phyloP scores from a whole-genome alignment of 352 stramenopile genomes.

The Phytopythium aichiense region DNA sequence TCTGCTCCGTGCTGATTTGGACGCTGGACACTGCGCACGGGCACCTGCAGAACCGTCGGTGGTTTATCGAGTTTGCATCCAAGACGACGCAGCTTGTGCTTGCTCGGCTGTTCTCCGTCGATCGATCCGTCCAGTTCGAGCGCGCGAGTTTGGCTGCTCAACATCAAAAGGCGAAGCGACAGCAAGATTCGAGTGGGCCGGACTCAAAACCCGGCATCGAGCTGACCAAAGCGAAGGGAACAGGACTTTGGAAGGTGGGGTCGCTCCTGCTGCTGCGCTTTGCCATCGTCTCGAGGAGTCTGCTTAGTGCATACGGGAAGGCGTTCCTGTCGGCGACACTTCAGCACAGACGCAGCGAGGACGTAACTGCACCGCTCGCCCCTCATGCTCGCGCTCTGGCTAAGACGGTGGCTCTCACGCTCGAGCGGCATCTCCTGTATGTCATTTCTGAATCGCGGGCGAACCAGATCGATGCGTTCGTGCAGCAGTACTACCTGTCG shows the following conservation, averaged over 20 bases:
- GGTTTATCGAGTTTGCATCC: slow-evolving; percentile 71
- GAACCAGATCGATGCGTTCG: slow-evolving; percentile 50
- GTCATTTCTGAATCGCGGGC: slow-evolving; percentile 32
- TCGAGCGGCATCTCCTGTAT: slow-evolving; percentile 53
- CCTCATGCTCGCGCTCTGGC: slow-evolving; percentile 53
- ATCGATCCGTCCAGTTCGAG: slow-evolving; percentile 70
- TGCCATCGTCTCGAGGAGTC: slow-evolving; percentile 56
- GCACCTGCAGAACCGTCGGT: slow-evolving; percentile 67
- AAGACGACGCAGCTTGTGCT: slow-evolving; percentile 53
- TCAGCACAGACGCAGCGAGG: slow-evolving; percentile 66
- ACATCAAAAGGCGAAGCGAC: slow-evolving; percentile 32
- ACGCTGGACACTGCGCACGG: slow-evolving; percentile 71
- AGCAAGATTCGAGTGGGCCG: slow-evolving; percentile 2
- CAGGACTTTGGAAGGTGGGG: slow-evolving; percentile 75
- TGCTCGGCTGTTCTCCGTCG: slow-evolving; percentile 61
- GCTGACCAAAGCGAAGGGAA: slow-evolving; percentile 10
- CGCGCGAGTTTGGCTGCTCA: slow-evolving; percentile 54
- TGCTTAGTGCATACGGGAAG: slow-evolving; percentile 64
- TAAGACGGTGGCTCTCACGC: slow-evolving; percentile 32
- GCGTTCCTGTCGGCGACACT: slow-evolving; percentile 56
- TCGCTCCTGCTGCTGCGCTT: slow-evolving; percentile 79
- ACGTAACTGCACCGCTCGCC: slow-evolving; percentile 46
- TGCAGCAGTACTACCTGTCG: slow-evolving; percentile 70
- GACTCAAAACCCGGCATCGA: background rate
- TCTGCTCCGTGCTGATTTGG: slow-evolving; percentile 70